Evolutionary conservation across 1,284 basidiomycete species (phyloP).

Genomic region (Microbotryum saponariae): DNA sequence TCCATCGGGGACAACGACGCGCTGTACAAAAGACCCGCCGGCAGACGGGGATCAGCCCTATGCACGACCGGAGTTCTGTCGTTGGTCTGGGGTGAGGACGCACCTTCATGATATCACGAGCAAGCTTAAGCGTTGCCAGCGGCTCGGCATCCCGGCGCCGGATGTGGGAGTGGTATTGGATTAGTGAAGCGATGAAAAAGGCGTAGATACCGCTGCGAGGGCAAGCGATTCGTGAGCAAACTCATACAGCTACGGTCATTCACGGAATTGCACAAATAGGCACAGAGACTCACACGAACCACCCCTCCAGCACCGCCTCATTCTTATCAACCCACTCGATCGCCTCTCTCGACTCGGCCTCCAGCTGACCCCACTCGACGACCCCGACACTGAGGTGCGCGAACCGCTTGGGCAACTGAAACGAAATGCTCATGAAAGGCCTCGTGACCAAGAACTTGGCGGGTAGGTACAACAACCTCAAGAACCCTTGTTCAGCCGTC

Average conservation of each 20-base stretch:
- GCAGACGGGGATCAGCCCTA: slow-evolving; percentile 33
- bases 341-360: slow-evolving; percentile 62
- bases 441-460: slow-evolving; percentile 52
- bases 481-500: slow-evolving; percentile 46
- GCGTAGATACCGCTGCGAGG: slow-evolving; percentile 59
- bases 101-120: slow-evolving; percentile 68
- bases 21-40: slow-evolving; percentile 20
- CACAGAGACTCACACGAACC: slow-evolving; percentile 51
- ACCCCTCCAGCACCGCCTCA: slow-evolving; percentile 73
- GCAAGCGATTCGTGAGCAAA: slow-evolving; percentile 77
- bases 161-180: slow-evolving; percentile 93
- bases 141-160: slow-evolving; percentile 67
- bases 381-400: slow-evolving; percentile 67
- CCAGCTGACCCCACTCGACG: slow-evolving; percentile 67
- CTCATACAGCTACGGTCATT: slow-evolving; percentile 73
- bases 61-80: slow-evolving; percentile 36
- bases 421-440: slow-evolving; percentile 86
- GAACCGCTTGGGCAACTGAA: slow-evolving; percentile 73
- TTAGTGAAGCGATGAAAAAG: slow-evolving; percentile 78
- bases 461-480: slow-evolving; percentile 78
- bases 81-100: slow-evolving; percentile 21
- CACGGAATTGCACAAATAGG: slow-evolving; percentile 36
- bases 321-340: slow-evolving; percentile 84
- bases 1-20: slow-evolving; percentile 34
- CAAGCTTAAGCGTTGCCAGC: slow-evolving; percentile 61